Conservation (phyloP, 306 rosid genomes). For the Carpinus viminea region DNA sequence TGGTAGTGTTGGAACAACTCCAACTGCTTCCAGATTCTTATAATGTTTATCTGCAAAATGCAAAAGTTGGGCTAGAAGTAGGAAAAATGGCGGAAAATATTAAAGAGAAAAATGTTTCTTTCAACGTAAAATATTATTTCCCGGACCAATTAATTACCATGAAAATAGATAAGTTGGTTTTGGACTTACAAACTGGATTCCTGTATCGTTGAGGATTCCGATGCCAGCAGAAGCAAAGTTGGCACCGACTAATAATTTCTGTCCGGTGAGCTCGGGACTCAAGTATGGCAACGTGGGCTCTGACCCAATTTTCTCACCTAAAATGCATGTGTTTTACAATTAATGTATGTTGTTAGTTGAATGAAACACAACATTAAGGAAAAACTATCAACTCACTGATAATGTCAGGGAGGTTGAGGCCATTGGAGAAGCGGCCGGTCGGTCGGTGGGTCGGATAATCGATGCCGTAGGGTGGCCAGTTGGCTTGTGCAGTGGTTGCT, state of each 20-base stretch:
- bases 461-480: conserved; percentile 58
- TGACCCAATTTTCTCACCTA: conserved; percentile 52
- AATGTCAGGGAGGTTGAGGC: conserved; percentile 61
- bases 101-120: no score
- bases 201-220: conserved; percentile 73
- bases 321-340: not conserved
- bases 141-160: not conserved
- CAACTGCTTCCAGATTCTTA: conserved; percentile 50
- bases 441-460: conserved; percentile 57
- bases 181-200: conserved; percentile 52
- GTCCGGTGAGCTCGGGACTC: conserved; percentile 45
- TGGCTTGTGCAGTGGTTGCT: conserved; percentile 50
- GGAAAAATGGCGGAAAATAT: no score
- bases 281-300: conserved; percentile 56
- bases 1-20: conserved; percentile 47
- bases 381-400: conserved; percentile 20
- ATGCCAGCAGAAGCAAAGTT: conserved; percentile 74
- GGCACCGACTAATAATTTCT: conserved; percentile 56
- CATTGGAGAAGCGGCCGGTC: conserved; percentile 72
- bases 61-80: not conserved
- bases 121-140: no score
- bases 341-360: not conserved
- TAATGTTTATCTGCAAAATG: conserved; percentile 35
- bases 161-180: not conserved
- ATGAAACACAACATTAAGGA: not conserved